Base-by-base conservation (phyloP, 345 rosid species). In the Heritiera littoralis region DNA sequence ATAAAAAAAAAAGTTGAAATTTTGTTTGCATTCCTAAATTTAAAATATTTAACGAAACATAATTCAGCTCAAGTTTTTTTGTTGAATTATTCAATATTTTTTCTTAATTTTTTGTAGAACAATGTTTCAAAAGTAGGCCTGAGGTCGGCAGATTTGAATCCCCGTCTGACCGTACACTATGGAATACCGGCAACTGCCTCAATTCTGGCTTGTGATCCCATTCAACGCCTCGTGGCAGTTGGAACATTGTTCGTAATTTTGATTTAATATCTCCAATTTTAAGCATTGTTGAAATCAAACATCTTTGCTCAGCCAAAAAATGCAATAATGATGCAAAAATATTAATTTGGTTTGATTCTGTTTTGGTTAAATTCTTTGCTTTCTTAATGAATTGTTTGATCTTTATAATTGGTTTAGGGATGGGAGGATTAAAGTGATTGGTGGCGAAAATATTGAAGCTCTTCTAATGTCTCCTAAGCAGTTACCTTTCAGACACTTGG, bases 361-460 rank as follows among this genome's bases (percentile, higher is more conserved):
- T 30, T 51, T 55, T 28, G 30, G 71, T 18, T 8, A n/a, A 18
- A 41, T 11, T 58, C 38, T 40, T 43, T 76, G 77, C n/a, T 41
- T 58, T 20, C 68, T 12, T 14, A 65, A 76, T 12, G 4, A 60
- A 32, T 28, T n/a, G 30, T 60, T 46, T 77, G 55, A 79, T 76
- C 72, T 52, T 70, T 28, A 45, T 69, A 54, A 41, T 65, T 5
- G 15, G 77, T 71, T 71, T 78, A 96, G 98, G 74, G 98, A 96
- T 85, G 98, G 97, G 60, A 88, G 94, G 83, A 92, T 96, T 78
- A 94, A 94, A 87, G 95, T 96, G 75, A 84, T 94, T 75, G 98
- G 97, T 45, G 92, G 91, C 35, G 89, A 91, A 81, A 85, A 89
- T 71, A 85, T 94, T 5, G 98, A 96, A 88, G 98, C 86, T 18